These are phyloP conservation scores for Arthrobotrys sinensis DNA, from an alignment of 2,329 filamentous ascomycete species.

Conservation along the genomic window DNA sequence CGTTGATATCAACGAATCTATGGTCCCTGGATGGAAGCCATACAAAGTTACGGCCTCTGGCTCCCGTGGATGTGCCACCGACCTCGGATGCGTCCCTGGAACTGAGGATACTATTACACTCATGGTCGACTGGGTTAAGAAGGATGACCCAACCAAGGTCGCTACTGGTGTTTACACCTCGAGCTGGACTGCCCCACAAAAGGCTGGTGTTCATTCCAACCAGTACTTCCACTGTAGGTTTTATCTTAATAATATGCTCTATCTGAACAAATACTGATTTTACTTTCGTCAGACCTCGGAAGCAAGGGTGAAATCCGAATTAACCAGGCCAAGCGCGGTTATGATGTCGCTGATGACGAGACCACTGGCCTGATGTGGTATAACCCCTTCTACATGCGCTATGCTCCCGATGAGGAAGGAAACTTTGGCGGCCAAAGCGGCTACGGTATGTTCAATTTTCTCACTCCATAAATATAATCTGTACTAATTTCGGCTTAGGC, in stretches of 20 bases:
- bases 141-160: constrained; percentile 77
- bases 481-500: constrained; percentile 66
- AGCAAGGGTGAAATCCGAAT: constrained; percentile 86
- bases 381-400: constrained; percentile 97
- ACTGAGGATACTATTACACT: constrained; percentile 96
- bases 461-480: not conserved
- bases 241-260: not conserved
- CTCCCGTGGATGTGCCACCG: constrained; percentile 82
- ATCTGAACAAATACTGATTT: not conserved
- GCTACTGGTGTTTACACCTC: constrained; percentile 94
- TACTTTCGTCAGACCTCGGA: constrained; percentile 75
- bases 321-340: constrained; percentile 93
- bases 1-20: constrained; percentile 91
- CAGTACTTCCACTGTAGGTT: constrained; percentile 88
- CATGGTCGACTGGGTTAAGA: constrained; percentile 88
- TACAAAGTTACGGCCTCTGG: constrained; percentile 83
- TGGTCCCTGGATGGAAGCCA: constrained; percentile 86
- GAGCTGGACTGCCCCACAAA: constrained; percentile 93
- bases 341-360: constrained; percentile 90
- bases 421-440: constrained; percentile 93
- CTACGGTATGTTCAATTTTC: constrained; percentile 72
- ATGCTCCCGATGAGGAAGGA: constrained; percentile 92
- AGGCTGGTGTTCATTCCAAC: constrained; percentile 94
- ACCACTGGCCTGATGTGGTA: constrained; percentile 80
- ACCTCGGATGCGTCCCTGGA: constrained; percentile 81